Percentiles rank a stretch among this genome's conserved stretches.
phyloP scores from a whole-genome alignment of 164 flowering plant genomes.

The Cinnamomum chago region DNA sequence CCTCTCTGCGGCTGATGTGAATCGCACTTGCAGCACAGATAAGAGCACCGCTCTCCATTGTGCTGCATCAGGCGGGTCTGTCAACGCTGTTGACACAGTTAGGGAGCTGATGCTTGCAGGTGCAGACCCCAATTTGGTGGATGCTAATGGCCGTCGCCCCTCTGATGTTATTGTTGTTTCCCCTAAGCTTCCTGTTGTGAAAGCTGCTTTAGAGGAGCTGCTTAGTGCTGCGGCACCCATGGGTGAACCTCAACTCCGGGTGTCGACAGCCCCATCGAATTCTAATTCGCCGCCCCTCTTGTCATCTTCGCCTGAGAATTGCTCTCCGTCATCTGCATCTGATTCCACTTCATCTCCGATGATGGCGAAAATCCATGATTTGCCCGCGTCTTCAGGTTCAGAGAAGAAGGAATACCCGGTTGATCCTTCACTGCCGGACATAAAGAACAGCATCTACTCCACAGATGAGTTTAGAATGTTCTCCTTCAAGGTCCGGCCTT shows the following conservation, averaged over 20 bases:
- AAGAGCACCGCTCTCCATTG: slow-evolving; percentile 86
- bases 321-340: slow-evolving; percentile 52
- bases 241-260: slow-evolving; percentile 4
- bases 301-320: slow-evolving; percentile 55
- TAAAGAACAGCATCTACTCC: slow-evolving; percentile 52
- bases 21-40: slow-evolving; percentile 60
- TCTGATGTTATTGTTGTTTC: slow-evolving; percentile 44
- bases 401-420: slow-evolving; percentile 62
- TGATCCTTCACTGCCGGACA: slow-evolving; percentile 60
- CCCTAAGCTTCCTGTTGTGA: slow-evolving; percentile 6
- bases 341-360: slow-evolving; percentile 44
- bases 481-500: slow-evolving; percentile 57
- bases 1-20: slow-evolving; percentile 43
- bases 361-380: slow-evolving; percentile 33
- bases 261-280: slow-evolving; percentile 6
- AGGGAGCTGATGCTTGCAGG: slow-evolving; percentile 40
- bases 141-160: slow-evolving; percentile 35
- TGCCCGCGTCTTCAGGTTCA: slow-evolving; percentile 18
- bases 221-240: slow-evolving; percentile 19
- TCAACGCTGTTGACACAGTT: slow-evolving; percentile 39
- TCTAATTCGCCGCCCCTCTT: slow-evolving; percentile 55
- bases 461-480: slow-evolving; percentile 69
- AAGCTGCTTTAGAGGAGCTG: slow-evolving; percentile 22
- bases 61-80: slow-evolving; percentile 77
- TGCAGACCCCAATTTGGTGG: slow-evolving; percentile 31